Evolutionary conservation across 495 filamentous ascomycete genomes (phyloP).

Genomic region (Venustampulla echinocandica): DNA sequence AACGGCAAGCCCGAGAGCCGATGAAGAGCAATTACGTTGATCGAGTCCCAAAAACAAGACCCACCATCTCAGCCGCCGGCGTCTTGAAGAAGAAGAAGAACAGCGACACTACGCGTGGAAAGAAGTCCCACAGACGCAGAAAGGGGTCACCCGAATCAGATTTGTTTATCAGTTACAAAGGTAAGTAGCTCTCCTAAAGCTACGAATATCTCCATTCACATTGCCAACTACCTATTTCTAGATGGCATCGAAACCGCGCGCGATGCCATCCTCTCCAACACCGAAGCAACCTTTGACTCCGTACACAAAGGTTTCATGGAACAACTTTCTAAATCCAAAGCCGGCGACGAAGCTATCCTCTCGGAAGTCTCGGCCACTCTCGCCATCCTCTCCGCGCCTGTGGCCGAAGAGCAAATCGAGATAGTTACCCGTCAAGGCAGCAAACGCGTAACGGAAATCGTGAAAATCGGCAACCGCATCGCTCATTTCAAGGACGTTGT

Average conservation of each 20-base stretch:
- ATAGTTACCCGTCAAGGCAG: conserved; percentile 3
- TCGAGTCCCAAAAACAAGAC: too few relatives aligned
- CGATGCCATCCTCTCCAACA: conserved; percentile 10
- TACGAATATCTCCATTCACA: neutral
- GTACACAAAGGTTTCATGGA: conserved; percentile 14
- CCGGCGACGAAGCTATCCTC: conserved; percentile 18
- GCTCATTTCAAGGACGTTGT: conserved; percentile 15
- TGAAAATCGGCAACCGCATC: conserved; percentile 15
- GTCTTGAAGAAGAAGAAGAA: conserved; percentile 12
- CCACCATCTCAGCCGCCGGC: conserved; percentile 13
- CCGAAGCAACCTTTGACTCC: conserved; percentile 17
- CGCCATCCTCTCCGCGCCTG: conserved; percentile 5
- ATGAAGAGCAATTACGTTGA: too few relatives aligned
- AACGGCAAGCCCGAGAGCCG: too few relatives aligned
- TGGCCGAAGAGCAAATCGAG: conserved; percentile 13
- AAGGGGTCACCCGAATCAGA: conserved; percentile 6
- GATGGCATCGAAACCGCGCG: conserved; percentile 13
- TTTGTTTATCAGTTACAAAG: conserved; percentile 3
- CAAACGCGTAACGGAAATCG: conserved; percentile 7
- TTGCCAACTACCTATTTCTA: neutral
- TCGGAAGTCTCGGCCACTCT: conserved; percentile 9
- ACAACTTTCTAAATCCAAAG: conserved; percentile 5
- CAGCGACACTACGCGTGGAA: neutral
- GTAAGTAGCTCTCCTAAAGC: conserved; percentile 3
- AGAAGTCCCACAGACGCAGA: conserved; percentile 6